phyloP scores from a whole-genome alignment of 331 rosid species.

The Prunus yedoensis region DNA sequence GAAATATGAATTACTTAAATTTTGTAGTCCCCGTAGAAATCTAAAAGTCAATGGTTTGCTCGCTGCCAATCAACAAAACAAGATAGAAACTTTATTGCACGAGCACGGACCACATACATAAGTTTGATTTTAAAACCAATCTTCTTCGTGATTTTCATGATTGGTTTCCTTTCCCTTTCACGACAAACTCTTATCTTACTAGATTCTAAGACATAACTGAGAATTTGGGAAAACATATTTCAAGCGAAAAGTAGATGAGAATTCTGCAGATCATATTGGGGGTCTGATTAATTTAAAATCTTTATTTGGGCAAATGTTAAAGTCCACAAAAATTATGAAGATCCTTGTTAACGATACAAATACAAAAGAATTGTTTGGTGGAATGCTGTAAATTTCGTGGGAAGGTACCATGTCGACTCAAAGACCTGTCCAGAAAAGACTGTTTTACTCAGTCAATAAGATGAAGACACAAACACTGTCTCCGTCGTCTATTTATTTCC shows the following conservation, averaged over 20 bases:
- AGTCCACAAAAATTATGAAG: too few species aligned
- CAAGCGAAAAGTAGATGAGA: not conserved
- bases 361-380: not conserved
- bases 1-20: too few species aligned
- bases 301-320: not conserved
- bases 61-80: too few species aligned
- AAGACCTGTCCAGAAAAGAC: not conserved
- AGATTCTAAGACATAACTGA: not conserved
- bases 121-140: too few species aligned
- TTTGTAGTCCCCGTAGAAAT: not conserved
- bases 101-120: not conserved
- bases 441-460: slow-evolving; percentile 25
- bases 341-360: too few species aligned
- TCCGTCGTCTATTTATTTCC: not conserved
- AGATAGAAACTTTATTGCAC: too few species aligned
- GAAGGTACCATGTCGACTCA: not conserved
- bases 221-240: not conserved
- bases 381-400: not conserved
- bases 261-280: not conserved
- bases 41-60: not conserved
- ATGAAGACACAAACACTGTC: not conserved
- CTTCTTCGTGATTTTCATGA: too few species aligned
- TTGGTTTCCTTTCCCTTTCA: not conserved
- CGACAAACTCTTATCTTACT: not conserved
- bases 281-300: too few species aligned